Conservation (phyloP, 768 basidiomycete species). For the Suillus occidentalis region DNA sequence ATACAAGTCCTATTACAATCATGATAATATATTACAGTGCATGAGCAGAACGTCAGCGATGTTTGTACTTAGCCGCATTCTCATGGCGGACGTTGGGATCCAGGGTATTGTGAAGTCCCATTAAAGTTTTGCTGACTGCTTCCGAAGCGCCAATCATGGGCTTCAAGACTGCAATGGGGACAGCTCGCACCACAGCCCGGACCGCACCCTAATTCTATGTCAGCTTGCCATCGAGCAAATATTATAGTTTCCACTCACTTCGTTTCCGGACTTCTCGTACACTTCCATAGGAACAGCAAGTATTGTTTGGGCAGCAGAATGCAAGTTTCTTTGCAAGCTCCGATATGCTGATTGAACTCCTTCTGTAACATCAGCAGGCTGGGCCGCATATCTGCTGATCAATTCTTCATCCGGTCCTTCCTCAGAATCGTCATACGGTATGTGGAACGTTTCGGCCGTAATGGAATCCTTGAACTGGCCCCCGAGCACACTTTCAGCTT, state of each 20-base stretch:
- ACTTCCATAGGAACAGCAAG: constrained; percentile 99
- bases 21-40: constrained; percentile 23
- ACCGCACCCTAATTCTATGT: constrained; percentile 70
- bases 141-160: constrained; percentile 99
- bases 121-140: constrained; percentile 92
- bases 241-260: constrained; percentile 49
- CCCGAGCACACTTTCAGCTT: constrained; percentile 88
- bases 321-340: constrained; percentile 82
- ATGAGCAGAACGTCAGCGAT: constrained; percentile 44
- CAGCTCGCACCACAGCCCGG: constrained; percentile 91
- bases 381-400: constrained; percentile 90
- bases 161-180: constrained; percentile 95
- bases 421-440: constrained; percentile 34
- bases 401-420: constrained; percentile 48
- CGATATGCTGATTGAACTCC: constrained; percentile 91
- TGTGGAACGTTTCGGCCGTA: constrained; percentile 65
- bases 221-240: background rate
- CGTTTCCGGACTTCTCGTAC: constrained; percentile 89
- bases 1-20: constrained; percentile 3
- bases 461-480: constrained; percentile 68
- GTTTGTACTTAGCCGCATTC: constrained; percentile 94
- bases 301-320: constrained; percentile 96
- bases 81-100: constrained; percentile 83
- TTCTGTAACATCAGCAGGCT: constrained; percentile 80
- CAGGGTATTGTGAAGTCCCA: constrained; percentile 90